Percentiles rank a stretch among this genome's conserved stretches.
Evolutionary conservation across 2,329 filamentous ascomycete species (phyloP).

Genomic region (Leptographium flavum): DNA sequence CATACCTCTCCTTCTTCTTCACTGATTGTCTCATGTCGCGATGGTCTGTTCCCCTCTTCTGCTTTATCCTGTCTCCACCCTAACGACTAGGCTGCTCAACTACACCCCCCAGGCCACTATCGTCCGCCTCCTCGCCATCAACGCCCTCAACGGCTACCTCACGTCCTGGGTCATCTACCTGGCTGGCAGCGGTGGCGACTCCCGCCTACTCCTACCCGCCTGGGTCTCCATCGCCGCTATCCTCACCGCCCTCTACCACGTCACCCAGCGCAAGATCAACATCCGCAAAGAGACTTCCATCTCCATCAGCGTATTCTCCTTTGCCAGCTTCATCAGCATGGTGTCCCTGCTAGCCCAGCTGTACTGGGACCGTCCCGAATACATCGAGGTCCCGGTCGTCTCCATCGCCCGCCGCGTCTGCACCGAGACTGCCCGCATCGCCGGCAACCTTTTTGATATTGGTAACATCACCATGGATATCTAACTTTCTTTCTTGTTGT

Average conservation of each 20-base stretch:
- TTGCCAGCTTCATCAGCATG: constrained; percentile 66
- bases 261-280: constrained; percentile 64
- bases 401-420: constrained; percentile 20
- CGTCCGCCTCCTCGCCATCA: constrained; percentile 63
- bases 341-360: constrained; percentile 52
- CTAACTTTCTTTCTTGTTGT: neutral
- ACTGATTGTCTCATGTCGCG: constrained; percentile 75
- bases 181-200: constrained; percentile 55
- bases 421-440: constrained; percentile 6
- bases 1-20: constrained; percentile 70
- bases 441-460: constrained; percentile 10
- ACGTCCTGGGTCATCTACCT: constrained; percentile 59
- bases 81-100: constrained; percentile 55
- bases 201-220: constrained; percentile 56
- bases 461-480: constrained; percentile 12
- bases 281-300: constrained; percentile 68
- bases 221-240: constrained; percentile 69
- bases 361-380: constrained; percentile 46
- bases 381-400: constrained; percentile 44
- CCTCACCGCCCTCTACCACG: constrained; percentile 60
- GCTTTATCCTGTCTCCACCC: neutral
- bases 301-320: constrained; percentile 63
- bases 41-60: constrained; percentile 33
- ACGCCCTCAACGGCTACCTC: constrained; percentile 59
- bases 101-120: constrained; percentile 72